Base-by-base conservation (phyloP, 2,329 filamentous ascomycete species). In the Chaetomium globosum region DNA sequence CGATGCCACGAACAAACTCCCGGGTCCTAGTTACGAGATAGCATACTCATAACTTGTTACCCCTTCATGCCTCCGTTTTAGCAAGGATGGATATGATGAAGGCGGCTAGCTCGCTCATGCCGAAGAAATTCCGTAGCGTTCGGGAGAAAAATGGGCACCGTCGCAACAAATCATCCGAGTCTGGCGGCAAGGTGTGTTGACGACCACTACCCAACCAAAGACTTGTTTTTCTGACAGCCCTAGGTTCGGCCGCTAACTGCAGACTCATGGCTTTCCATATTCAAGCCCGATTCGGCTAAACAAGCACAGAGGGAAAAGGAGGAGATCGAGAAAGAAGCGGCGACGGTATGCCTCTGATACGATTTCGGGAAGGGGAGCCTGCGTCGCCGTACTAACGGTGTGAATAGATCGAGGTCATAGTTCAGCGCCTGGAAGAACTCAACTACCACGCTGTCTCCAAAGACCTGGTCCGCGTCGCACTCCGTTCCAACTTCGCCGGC, bases 61-160 rank as follows among this genome's bases (percentile, higher is more conserved):
- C 28, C n/a, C 21, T 53, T 23, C 43, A 64, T 63, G 59, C 52
- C 55, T 26, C 30, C 10, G 1, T 13, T 13, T 12, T 28, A 31
- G 16, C 9, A 23, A 51, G 28, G 16, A 71, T 71, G 69, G 68
- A 69, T 16, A 81, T 70, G 73, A 85, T 86, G 81, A 86, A 84
- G 77, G 77, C 73, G 54, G 73, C 81, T 69, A 59, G 59, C 28
- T 78, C 84, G 66, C 58, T 71, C 49, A 66, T 70, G 58, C 82
- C 82, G 57, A 87, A 85, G 74, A 87, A 89, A 72, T 88, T 92
- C 75, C 85, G 91, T 66, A 90, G 86, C 76, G 82, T 89, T 71
- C 85, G 89, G 70, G 89, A 91, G 73, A 92, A 85, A 77, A 82
- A 81, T 75, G 81, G 79, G 46, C 83, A 86, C 70, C 80, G 79